Evolutionary conservation across 164 flowering plant genomes (phyloP).

Genomic region (Vitis vinifera): ASM3070453v1 NC_081809.1:4026001-4026500

Average conservation of each 20-base stretch:
- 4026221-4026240: conserved; percentile 13
- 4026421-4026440: conserved; percentile 16
- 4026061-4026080: conserved; percentile 8
- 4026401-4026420: conserved; percentile 13
- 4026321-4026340: conserved; percentile 22
- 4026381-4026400: conserved; percentile 14
- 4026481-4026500: conserved; percentile 13
- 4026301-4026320: conserved; percentile 37
- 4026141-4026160: conserved; percentile 3
- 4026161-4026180: conserved; percentile 3
- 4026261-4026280: conserved; percentile 2
- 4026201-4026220: conserved; percentile 10
- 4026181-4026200: conserved; percentile 2
- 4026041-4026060: conserved; percentile 13
- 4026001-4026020: conserved; percentile 46
- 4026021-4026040: conserved; percentile 39
- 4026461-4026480: conserved; percentile 21
- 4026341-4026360: conserved; percentile 12
- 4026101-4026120: conserved; percentile 5
- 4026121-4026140: conserved; percentile 12
- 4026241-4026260: conserved; percentile 11
- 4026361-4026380: conserved; percentile 13
- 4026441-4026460: conserved; percentile 5
- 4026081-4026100: conserved; percentile 13
- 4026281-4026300: conserved; percentile 10